A percentile compares a stretch with the other conserved stretches of the same genome.
Conservation (phyloP, 2,329 filamentous ascomycete genomes). For the Colletotrichum tropicicola region DNA sequence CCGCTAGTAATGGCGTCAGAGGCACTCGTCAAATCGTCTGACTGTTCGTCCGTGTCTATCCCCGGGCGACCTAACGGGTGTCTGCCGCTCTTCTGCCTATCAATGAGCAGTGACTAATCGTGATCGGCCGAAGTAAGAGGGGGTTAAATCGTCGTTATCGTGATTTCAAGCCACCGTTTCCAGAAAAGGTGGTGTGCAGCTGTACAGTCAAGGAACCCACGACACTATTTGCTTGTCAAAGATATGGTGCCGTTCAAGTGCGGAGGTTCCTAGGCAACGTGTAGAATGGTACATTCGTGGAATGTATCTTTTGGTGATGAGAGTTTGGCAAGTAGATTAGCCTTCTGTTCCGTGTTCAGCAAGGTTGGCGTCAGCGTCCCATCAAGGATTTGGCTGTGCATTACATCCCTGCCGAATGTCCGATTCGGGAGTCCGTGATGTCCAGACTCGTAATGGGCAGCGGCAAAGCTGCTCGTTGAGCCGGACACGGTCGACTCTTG, state of each 20-base stretch:
- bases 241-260: neutral
- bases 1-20: conserved; percentile 6
- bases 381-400: neutral
- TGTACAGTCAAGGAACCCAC: neutral
- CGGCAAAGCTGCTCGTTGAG: neutral
- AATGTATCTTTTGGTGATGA: conserved; percentile 13
- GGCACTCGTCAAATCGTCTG: conserved; percentile 15
- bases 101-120: neutral
- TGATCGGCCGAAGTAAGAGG: conserved; percentile 7
- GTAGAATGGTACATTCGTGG: neutral
- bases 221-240: neutral
- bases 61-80: conserved; percentile 15
- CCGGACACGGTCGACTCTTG: neutral
- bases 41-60: conserved; percentile 14
- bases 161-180: neutral
- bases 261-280: neutral
- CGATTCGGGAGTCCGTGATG: neutral
- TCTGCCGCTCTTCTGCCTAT: conserved; percentile 19
- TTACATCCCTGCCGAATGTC: conserved; percentile 2
- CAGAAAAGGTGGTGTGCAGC: conserved; percentile 11
- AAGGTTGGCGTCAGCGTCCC: conserved; percentile 17
- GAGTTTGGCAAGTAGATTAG: conserved; percentile 1
- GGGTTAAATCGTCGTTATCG: conserved; percentile 7
- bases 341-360: conserved; percentile 7
- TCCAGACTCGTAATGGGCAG: neutral